Evolutionary conservation across 176 grass and related monocot species (phyloP), one percentile per base, ranked within the genome.

Genomic region (Metroxylon sagu): DNA sequence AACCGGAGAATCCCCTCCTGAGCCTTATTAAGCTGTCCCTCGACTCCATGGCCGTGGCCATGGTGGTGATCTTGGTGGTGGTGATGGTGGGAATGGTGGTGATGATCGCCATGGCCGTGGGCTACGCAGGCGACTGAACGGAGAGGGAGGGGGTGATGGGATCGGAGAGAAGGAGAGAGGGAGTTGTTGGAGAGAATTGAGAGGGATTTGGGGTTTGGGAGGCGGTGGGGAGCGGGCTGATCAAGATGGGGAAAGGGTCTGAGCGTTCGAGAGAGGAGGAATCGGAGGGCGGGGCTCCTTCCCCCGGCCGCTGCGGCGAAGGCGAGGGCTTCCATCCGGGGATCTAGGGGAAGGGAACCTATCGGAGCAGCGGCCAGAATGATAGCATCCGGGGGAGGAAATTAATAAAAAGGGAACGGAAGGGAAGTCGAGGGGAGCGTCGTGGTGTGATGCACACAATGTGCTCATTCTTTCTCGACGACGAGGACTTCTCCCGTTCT

Each of bases 1-100:
- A 97, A 50, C 19, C 78, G 75, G 62, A 91, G 77, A 19, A 97
- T 78, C 55, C 64, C 69, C 25, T 67, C 64, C 54, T 85, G 82
- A 19, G 56, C 73, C 19, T 56, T 31, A 10, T 51, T 69, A 10
- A 58, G 48, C 35, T 14, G 59, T 50, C 61, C 77, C 16, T 57
- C 70, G 18, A 77, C 64, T 3, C 26, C 19, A 8, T 70, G 63
- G 0, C 65, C 39, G 14, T 63, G 61, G 14, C 74, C 28, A 6
- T 73, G 19, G 0, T 60, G 29, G 14, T 81, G 65, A 6, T 66
- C 50, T 10, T 84, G 72, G 0, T 53, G 0, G 0, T 25, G 1
- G 14, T 69, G n/a, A 16, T 59, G 0, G 1, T 59, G 48, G 18
- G 73, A 14, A 23, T 76, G 49, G 19, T 62, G 69, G 16, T 89